Evolutionary conservation across 257 asterid species (phyloP), one percentile per base, ranked within the genome.

Genomic region (Nicotiana tabacum): DNA sequence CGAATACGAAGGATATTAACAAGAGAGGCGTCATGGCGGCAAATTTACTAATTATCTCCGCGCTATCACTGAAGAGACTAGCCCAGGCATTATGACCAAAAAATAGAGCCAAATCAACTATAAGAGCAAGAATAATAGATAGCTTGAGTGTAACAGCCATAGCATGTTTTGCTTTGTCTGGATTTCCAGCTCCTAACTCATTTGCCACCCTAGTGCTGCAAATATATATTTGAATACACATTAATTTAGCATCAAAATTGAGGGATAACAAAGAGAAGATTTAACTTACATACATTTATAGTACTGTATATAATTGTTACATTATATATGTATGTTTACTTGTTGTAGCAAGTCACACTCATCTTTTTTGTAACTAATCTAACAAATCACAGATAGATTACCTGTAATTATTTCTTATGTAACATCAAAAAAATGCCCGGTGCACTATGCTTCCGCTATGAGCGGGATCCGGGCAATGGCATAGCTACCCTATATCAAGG

Each of bases 121-220:
- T 6, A 0, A 89, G 33, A 33, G 88, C 91, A 10, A 89, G 84
- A 33, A 90, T 6, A 46, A 87, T 39, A n/a, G 91, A 85, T 7
- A 92, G 84, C 77, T 90, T 92, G 35, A 95, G 90, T 30, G 93
- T 79, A 51, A 93, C 97, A 4, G 9, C 58, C 96, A 88, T 87
- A 24, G 95, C 96, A 6, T 84, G 92, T 85, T 85, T 94, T 1
- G 98, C 98, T 83, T 83, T 69, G 12, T 62, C 80, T 0, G 94
- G 90, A 58, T 90, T 83, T 48, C 95, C 97, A 1, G 93, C 91
- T 35, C 97, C 97, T 16, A 95, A 60, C 89, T 91, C 97, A 66
- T 95, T 92, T 15, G 97, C 89, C 81, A 94, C 98, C 86, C 97
- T 89, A 0, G 96, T 91, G 90, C 97, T 95, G 95, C 87, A 86